phyloP scores from a whole-genome alignment of 495 filamentous ascomycete genomes.

The Viridothelium virens region DNA sequence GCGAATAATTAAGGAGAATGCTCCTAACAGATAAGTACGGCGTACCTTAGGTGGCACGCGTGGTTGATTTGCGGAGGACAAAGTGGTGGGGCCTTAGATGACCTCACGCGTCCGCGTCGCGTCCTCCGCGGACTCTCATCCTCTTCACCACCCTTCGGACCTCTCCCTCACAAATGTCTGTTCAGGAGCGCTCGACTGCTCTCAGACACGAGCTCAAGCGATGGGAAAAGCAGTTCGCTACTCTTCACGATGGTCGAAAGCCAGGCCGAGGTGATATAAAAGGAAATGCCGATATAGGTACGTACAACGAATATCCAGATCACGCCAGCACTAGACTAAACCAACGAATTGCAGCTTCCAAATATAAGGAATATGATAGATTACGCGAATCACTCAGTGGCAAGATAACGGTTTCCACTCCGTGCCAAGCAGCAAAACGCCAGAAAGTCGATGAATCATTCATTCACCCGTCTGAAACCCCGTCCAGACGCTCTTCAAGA shows the following conservation, averaged over 20 bases:
- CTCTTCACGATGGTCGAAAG: constrained; percentile 62
- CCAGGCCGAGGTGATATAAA: constrained; percentile 82
- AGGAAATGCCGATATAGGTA: constrained; percentile 72
- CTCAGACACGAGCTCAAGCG: constrained; percentile 59
- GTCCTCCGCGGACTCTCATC: neutral
- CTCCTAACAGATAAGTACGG: too few species aligned
- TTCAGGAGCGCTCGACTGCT: neutral
- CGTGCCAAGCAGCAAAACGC: constrained; percentile 43
- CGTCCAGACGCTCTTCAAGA: constrained; percentile 27
- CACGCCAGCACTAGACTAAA: constrained; percentile 10
- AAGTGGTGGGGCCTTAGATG: neutral
- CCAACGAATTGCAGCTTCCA: constrained; percentile 49
- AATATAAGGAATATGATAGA: constrained; percentile 86
- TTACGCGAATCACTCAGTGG: constrained; percentile 82
- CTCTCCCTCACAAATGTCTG: neutral
- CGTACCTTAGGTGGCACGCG: too few species aligned
- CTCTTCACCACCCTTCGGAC: neutral
- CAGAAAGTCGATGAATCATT: constrained; percentile 8
- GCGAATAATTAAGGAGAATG: too few species aligned
- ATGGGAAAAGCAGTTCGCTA: constrained; percentile 76
- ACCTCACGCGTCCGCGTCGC: constrained; percentile 6
- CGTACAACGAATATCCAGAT: constrained; percentile 14
- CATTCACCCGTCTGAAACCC: constrained; percentile 15
- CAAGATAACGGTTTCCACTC: constrained; percentile 75
- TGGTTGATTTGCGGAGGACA: neutral